Base-by-base conservation (phyloP, 2,329 filamentous ascomycete species). In the Calonectria pseudoturangicola region DNA sequence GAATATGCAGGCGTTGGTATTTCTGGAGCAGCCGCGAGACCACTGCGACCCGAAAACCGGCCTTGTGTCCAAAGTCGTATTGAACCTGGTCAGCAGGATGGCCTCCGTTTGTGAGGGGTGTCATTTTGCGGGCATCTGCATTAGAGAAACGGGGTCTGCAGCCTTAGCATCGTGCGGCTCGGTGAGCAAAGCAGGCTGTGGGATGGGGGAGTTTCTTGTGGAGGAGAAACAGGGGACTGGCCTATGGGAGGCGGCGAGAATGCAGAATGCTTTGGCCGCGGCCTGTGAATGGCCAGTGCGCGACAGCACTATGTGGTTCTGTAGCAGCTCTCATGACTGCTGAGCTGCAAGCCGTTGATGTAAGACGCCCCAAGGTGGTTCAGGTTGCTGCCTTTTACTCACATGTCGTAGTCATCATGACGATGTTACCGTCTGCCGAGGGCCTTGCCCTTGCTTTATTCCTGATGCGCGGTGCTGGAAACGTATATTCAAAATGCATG, bases 181-280 rank as follows among this genome's bases (percentile, higher is more conserved):
- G 63, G 63, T 70, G 48, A 70, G 39, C 58, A 50, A 70, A 48
- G 68, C 54, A 70, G 48, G 25, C 15, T 50, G 33, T 28, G 64
- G 69, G 48, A 43, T 18, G 41, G 39, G 62, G 48, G 43, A 62
- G 50, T 47, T 43, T 47, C 18, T 33, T 43, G 33, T 50, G 66
- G 56, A 50, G 18, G 45, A 21, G 54, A 25, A 27, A 45, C 30
- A 48, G 51, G 30, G 30, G 15, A n/a, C 48, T 56, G 25, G 43
- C 70, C 70, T 68, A 72, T 72, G 30, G 51, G 65, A 72, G 8
- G 48, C 33, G 16, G 50, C 16, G 54, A 16, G 58, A 68, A 50
- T 58, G 70, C 33, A 50, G 18, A 27, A 60, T 72, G 70, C 25
- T 41, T 25, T n/a, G 16, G 50, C 13, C 9, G 48, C 28, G 58